A percentile compares a stretch with the other conserved stretches of the same genome.
Evolutionary conservation across 1,139 yeast genomes (phyloP).

Genomic region (Kurtzmaniella quercitrusa): DNA sequence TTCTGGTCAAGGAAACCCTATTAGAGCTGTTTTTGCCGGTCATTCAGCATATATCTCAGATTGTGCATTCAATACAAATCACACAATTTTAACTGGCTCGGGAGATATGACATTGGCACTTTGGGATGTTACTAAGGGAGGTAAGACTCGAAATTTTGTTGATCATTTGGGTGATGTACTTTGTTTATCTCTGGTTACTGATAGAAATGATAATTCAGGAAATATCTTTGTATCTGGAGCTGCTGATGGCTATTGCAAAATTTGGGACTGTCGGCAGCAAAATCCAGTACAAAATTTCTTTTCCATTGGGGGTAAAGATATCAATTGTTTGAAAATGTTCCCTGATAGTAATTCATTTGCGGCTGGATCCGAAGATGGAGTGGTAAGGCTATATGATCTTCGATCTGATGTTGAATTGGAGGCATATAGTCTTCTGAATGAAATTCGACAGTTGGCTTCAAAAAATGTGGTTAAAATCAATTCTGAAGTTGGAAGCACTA

Average conservation of each 20-base stretch:
- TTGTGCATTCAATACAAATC: slow-evolving; percentile 54
- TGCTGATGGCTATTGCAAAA: slow-evolving; percentile 65
- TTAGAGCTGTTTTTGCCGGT: slow-evolving; percentile 60
- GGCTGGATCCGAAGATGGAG: slow-evolving; percentile 78
- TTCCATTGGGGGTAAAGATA: slow-evolving; percentile 56
- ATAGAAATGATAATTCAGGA: slow-evolving; percentile 13
- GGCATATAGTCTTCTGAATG: slow-evolving; percentile 39
- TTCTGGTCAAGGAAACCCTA: slow-evolving; percentile 14
- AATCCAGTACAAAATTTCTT: slow-evolving; percentile 56
- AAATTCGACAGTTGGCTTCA: slow-evolving; percentile 9
- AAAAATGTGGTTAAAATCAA: slow-evolving; percentile 3
- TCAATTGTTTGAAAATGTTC: slow-evolving; percentile 61
- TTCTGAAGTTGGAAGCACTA: neutral
- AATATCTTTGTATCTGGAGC: slow-evolving; percentile 64
- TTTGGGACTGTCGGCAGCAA: slow-evolving; percentile 66
- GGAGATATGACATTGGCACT: slow-evolving; percentile 80
- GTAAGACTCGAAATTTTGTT: slow-evolving; percentile 50
- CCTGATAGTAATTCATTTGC: slow-evolving; percentile 68
- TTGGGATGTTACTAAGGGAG: slow-evolving; percentile 75
- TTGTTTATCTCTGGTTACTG: slow-evolving; percentile 38
- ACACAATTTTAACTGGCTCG: slow-evolving; percentile 62
- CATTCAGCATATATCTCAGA: slow-evolving; percentile 83
- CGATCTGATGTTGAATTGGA: slow-evolving; percentile 73
- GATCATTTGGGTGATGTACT: slow-evolving; percentile 85
- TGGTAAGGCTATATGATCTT: slow-evolving; percentile 67